Conservation (phyloP, 352 stramenopile species). For the Globisporangium mamillatum region DNA sequence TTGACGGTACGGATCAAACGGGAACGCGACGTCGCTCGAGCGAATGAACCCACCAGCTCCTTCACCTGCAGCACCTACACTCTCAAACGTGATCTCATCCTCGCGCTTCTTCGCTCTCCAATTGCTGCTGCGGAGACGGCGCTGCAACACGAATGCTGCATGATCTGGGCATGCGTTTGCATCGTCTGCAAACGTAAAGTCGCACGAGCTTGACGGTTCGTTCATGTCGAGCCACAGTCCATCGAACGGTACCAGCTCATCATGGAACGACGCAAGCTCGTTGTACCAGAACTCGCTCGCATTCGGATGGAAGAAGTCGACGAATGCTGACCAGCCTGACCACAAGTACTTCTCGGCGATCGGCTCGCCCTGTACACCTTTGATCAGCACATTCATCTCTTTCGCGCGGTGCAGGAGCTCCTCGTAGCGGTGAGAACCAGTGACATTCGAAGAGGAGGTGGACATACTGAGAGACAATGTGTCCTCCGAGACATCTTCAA, state of each 20-base stretch:
- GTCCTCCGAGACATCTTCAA: neutral
- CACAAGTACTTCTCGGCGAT: conserved; percentile 69
- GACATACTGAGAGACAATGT: neutral
- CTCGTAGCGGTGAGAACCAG: neutral
- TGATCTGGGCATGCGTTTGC: conserved; percentile 30
- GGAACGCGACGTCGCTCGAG: conserved; percentile 65
- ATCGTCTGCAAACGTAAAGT: conserved; percentile 37
- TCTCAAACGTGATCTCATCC: conserved; percentile 6
- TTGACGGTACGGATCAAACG: conserved; percentile 81
- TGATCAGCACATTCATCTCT: conserved; percentile 73
- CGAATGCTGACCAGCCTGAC: conserved; percentile 63
- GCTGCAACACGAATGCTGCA: neutral
- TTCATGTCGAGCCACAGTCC: conserved; percentile 86
- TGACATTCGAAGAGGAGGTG: neutral
- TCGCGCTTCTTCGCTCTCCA: neutral
- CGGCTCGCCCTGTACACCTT: conserved; percentile 57
- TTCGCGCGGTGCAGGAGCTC: conserved; percentile 37
- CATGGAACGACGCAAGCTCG: conserved; percentile 60
- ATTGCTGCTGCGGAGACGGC: neutral
- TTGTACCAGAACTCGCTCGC: conserved; percentile 63
- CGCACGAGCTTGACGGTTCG: conserved; percentile 71
- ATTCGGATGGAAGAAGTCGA: conserved; percentile 86
- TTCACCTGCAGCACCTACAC: neutral
- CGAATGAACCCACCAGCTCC: conserved; percentile 45
- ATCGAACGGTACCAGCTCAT: conserved; percentile 63